Evolutionary conservation across 169 alveolate species (phyloP), one percentile per base, ranked within the genome.

Genomic region (Plasmodium berghei): DNA sequence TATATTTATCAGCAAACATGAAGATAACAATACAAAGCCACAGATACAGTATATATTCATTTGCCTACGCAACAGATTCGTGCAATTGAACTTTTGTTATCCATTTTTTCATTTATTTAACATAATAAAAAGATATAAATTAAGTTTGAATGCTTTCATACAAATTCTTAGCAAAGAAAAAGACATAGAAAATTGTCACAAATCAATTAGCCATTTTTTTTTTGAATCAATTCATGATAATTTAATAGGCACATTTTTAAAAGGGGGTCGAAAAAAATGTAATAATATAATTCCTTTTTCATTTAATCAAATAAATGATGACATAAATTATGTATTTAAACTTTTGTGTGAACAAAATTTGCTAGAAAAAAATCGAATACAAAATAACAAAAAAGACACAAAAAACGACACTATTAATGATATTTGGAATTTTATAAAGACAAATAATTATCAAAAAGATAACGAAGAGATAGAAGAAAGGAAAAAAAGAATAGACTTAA

Each of bases 141-240:
- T 77, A n/a, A 77, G 42, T 63, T 55, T 64, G 9, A 42, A 20
- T 8, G 52, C 16, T 12, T 52, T n/a, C 18, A 22, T 42, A 54
- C 22, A 54, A 52, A 62, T 22, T 10, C 0, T 40, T 22, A 26
- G 12, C 22, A 16, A 20, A 24, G 20, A 16, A 24, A 58, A 58
- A 18, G 20, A 58, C 0, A 34, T 34, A 5, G 40, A 58, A 8
- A 52, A 52, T 16, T 70, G 63, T n/a, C n/a, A 9, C 9, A 70
- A 6, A 1, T 26, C 18, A 16, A 20, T 16, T 6, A 9, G n/a
- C 6, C 22, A 8, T 10, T 62, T 62, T 48, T 64, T 64, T 18
- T 16, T 77, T 9, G 89, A 77, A 77, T 67, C 63, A 49, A 77
- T 77, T 26, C 77, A 77, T 26, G 89, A 77, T 58, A 63, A 77